Percentiles rank a stretch among this genome's conserved stretches.
Conservation (phyloP, 2,329 filamentous ascomycete genomes). For the Erysiphe pulchra region DNA sequence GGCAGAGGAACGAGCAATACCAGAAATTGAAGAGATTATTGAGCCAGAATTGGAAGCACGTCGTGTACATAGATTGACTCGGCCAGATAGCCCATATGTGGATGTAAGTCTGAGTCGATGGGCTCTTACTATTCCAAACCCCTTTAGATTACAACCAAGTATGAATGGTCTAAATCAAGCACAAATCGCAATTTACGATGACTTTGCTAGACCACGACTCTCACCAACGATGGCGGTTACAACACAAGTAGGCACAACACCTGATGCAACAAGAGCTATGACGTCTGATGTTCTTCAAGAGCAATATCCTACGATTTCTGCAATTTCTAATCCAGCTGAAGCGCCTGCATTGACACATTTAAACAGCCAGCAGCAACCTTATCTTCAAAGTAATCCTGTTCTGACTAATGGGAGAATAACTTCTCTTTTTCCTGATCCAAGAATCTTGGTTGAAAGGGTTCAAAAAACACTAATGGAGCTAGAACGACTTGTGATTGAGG, state of each 20-base stretch:
- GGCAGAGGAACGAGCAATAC: constrained; percentile 74
- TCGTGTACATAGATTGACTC: constrained; percentile 45
- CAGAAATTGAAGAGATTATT: constrained; percentile 87
- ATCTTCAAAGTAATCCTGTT: constrained; percentile 24
- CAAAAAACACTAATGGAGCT: constrained; percentile 32
- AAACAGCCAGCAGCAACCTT: constrained; percentile 26
- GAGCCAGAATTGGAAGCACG: constrained; percentile 56
- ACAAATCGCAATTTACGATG: constrained; percentile 88
- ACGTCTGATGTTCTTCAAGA: constrained; percentile 39
- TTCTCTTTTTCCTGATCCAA: constrained; percentile 21
- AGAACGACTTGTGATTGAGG: constrained; percentile 24
- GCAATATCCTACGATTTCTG: constrained; percentile 29
- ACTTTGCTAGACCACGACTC: constrained; percentile 63
- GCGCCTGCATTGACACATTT: constrained; percentile 25
- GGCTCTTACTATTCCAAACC: constrained; percentile 82
- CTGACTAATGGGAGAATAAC: constrained; percentile 26
- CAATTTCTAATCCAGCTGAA: constrained; percentile 31
- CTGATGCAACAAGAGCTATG: constrained; percentile 33
- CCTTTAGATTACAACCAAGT: constrained; percentile 59
- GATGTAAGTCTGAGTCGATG: constrained; percentile 65
- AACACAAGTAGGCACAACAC: constrained; percentile 28
- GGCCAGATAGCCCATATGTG: constrained; percentile 64
- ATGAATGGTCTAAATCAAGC: constrained; percentile 58
- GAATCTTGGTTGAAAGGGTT: constrained; percentile 26
- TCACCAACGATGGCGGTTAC: constrained; percentile 26